Percentiles rank a stretch among this genome's conserved stretches.
These are phyloP conservation scores for Alternaria gaisen DNA, from an alignment of 2,329 filamentous ascomycete genomes.

Conservation along the genomic window DNA sequence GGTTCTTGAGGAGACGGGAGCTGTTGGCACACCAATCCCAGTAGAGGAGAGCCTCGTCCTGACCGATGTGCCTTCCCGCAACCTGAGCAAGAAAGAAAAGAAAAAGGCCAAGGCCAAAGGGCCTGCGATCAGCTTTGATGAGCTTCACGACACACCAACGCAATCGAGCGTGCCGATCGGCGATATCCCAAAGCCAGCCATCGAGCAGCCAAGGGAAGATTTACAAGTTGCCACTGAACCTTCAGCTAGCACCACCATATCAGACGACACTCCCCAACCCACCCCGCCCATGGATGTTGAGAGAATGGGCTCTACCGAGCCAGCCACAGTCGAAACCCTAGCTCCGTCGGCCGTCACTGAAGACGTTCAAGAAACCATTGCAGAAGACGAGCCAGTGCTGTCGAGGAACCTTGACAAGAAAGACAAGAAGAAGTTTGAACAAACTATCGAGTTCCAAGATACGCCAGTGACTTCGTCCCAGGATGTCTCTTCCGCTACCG, in stretches of 20 bases:
- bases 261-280: background rate
- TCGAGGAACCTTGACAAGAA: conserved; percentile 36
- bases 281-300: background rate
- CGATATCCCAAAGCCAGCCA: conserved; percentile 1
- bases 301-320: background rate
- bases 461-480: background rate
- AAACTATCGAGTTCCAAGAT: conserved; percentile 14
- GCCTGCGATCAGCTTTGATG: conserved; percentile 12
- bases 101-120: conserved; percentile 25
- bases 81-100: conserved; percentile 35
- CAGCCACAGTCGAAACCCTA: background rate
- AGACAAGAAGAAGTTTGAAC: conserved; percentile 41
- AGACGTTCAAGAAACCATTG: background rate
- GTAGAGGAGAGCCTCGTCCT: conserved; percentile 8
- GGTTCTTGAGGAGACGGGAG: conserved; percentile 25
- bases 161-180: background rate
- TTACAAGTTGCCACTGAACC: background rate
- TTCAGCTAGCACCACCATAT: background rate
- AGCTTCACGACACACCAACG: conserved; percentile 12
- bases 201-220: conserved; percentile 3
- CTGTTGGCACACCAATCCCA: conserved; percentile 9
- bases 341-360: background rate
- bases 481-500: background rate
- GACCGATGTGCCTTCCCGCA: conserved; percentile 16
- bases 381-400: conserved; percentile 19